Base-by-base conservation (phyloP, 2,329 filamentous ascomycete species). In the Ascosphaera apis region DNA sequence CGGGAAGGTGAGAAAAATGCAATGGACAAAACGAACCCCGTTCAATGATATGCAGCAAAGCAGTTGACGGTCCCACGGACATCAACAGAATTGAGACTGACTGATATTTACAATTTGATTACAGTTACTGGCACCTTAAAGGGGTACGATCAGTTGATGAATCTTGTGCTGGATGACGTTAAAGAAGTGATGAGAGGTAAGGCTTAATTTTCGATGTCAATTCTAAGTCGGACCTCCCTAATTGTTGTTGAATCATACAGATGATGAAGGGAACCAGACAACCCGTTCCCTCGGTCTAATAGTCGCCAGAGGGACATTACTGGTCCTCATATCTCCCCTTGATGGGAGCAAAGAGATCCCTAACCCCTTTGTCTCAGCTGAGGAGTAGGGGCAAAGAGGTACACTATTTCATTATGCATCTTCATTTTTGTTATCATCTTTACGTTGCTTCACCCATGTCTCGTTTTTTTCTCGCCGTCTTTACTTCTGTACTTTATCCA, bases 101-200 rank as follows among this genome's bases (percentile, higher is more conserved):
- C 8, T n/a, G 4, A 17, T 4, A 17, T 4, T 34, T 7, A 16
- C 15, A 25, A 2, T 19, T 12, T 31, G 7, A n/a, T 15, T 25
- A 17, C 23, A 92, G 86, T 92, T 38, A 76, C 73, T 35, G 88
- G 88, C 36, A 81, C 72, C 1, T 65, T 98, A 31, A 95, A 95
- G 57, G 88, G 88, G 42, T 95, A 84, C 55, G 88, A 98, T 54
- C 84, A 88, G 48, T 66, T 98, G 41, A 95, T 95, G 84, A 98
- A 98, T 54, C 66, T 98, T 42, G 88, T 98, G 17, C 64, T 98
- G 38, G 88, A 95, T 50, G 80, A 95, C 46, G 86, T 91, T 36
- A 74, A 88, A 54, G 88, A 98, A 55, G 68, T 76, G 34, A 73
- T 93, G 58, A 69, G 77, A 63, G 86, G 86, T 91, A 60, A 42